Base-by-base conservation (phyloP, 345 rosid species). In the Citrus cavaleriei region DNA sequence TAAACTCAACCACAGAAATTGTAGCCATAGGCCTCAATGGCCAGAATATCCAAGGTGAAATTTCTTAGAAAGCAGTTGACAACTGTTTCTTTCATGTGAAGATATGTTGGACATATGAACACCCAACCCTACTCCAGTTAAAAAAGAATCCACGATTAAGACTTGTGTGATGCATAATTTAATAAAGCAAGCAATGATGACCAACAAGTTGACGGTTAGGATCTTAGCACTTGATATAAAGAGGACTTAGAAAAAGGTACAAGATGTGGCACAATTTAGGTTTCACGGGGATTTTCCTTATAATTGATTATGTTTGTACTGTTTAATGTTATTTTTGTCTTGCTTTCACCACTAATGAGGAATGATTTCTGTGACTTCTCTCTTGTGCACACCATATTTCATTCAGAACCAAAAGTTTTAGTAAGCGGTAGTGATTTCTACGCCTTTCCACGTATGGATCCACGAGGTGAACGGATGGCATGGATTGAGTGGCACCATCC, bases 401-500 rank as follows among this genome's bases (percentile, higher is more conserved):
- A 64, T 83, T 72, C 86, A 96, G 99, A 94, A 75, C 94, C 98
- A 34, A 90, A 90, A 81, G 87, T 90, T 61, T 70, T 96, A 8
- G 83, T 87, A 30, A 85, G 89, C 32, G 98, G 95, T 82, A 91
- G 86, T 80, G 99, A 96, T 82, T 96, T 96, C 89, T 94, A 92
- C 88, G 98, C 97, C 19, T 96, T 91, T 81, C 98, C 99, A n/a
- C 97, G 97, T 3, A 30, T 96, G 70, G 97, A 96, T 58, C 81
- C 90, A 10, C 87, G 88, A 72, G 82, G 89, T 72, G 93, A 89
- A 85, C 80, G 90, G 68, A 81, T 96, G 58, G 98, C 98, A 19
- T 96, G 99, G 99, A 89, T 96, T 63, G 91, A 90, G 75, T 96
- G 99, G 98, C 81, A 87, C 70, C 98, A 91, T 77, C 98, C 99